A percentile compares a stretch with the other conserved stretches of the same genome.
phyloP scores from a whole-genome alignment of 805 yeast species.

The Yarrowia divulgata region DNA sequence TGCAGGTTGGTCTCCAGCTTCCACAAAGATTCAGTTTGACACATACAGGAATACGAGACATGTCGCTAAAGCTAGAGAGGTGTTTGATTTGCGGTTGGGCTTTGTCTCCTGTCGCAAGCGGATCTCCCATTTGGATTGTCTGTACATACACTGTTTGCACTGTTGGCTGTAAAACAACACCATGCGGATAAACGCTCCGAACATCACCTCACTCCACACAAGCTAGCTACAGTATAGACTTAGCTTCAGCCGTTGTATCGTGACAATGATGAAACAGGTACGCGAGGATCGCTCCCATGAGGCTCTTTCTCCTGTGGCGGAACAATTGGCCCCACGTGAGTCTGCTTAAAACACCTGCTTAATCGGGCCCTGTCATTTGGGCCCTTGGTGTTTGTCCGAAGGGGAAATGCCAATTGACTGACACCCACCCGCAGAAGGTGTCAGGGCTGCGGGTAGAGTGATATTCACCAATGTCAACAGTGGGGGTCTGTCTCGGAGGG shows the following conservation, averaged over 20 bases:
- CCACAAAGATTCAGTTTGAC: constrained; percentile 21
- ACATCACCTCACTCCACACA: neutral
- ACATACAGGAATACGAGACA: constrained; percentile 34
- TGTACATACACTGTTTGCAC: neutral
- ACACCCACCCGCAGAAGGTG: neutral
- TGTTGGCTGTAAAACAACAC: neutral
- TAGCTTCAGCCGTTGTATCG: neutral
- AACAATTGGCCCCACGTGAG: constrained; percentile 5
- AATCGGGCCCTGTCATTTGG: neutral
- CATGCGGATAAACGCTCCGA: constrained; percentile 24
- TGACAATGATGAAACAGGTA: constrained; percentile 19
- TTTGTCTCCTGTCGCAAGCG: constrained; percentile 7
- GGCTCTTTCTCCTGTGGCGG: constrained; percentile 1
- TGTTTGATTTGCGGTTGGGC: constrained; percentile 10
- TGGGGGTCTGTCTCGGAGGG: constrained; percentile 2
- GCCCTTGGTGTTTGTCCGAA: neutral
- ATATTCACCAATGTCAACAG: neutral
- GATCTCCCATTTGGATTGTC: neutral
- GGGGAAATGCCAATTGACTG: neutral
- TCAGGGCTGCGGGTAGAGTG: neutral
- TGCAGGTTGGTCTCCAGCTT: neutral
- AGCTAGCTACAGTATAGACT: neutral
- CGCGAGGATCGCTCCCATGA: constrained; percentile 1
- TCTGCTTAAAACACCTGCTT: neutral
- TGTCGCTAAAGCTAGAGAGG: neutral